These are phyloP conservation scores for Penicillium fimorum DNA, from an alignment of 495 filamentous ascomycete species.

Conservation along the genomic window DNA sequence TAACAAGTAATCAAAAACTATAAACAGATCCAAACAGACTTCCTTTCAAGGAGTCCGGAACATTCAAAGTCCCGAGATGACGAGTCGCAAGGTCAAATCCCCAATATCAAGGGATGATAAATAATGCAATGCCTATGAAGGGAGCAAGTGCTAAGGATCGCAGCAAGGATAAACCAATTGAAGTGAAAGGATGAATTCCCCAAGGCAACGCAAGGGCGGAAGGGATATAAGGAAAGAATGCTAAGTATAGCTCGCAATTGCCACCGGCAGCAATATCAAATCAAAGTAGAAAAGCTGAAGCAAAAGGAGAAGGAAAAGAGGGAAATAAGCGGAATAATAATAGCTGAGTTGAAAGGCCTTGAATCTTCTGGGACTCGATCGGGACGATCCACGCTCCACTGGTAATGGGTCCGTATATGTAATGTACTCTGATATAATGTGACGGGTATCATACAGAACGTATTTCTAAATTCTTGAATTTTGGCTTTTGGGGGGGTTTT, in stretches of 20 bases:
- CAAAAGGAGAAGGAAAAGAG: slow-evolving; percentile 24
- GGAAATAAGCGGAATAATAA: slow-evolving; percentile 24
- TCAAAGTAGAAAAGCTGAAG: slow-evolving; percentile 19
- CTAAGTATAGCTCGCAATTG: slow-evolving; percentile 24
- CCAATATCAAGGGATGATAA: slow-evolving; percentile 10
- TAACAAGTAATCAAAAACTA: slow-evolving; percentile 22
- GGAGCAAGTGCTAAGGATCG: slow-evolving; percentile 23
- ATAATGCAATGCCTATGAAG: slow-evolving; percentile 16
- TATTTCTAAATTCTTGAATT: background rate
- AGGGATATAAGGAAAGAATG: slow-evolving; percentile 24
- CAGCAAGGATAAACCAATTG: slow-evolving; percentile 37
- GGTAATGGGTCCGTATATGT: slow-evolving; percentile 16
- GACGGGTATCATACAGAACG: slow-evolving; percentile 10
- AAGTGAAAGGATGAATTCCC: slow-evolving; percentile 21
- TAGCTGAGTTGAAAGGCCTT: slow-evolving; percentile 17
- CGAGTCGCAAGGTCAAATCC: slow-evolving; percentile 19
- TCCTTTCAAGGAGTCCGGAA: slow-evolving; percentile 21
- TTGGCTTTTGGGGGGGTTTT: slow-evolving; percentile 1
- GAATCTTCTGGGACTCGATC: slow-evolving; percentile 33
- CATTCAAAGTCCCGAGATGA: slow-evolving; percentile 19
- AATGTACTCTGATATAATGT: slow-evolving; percentile 16
- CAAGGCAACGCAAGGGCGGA: slow-evolving; percentile 36
- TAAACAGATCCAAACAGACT: slow-evolving; percentile 28
- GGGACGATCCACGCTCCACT: slow-evolving; percentile 33
- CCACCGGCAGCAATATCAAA: slow-evolving; percentile 33